Conservation (phyloP, 805 yeast genomes). For the Starmerella apis region DNA sequence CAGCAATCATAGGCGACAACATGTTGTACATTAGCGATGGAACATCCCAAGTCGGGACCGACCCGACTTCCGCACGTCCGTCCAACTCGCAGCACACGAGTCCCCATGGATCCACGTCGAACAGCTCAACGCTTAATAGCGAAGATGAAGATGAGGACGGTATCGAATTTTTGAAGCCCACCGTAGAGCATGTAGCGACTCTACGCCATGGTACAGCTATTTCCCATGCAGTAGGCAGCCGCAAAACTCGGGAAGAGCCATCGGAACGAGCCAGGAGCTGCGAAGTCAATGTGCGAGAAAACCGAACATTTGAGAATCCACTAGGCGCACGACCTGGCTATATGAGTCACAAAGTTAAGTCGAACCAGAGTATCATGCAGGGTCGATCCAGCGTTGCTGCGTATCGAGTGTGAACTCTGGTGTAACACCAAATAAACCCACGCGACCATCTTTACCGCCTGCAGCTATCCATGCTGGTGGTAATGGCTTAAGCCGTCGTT, state of each 20-base stretch:
- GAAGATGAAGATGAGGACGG: not conserved
- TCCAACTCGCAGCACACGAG: not conserved
- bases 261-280: conserved; percentile 12
- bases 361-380: not conserved
- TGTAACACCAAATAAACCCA: conserved; percentile 34
- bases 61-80: not conserved
- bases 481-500: conserved; percentile 14
- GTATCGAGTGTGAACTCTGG: conserved; percentile 1
- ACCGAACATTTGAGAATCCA: conserved; percentile 14
- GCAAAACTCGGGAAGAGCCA: conserved; percentile 8
- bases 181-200: not conserved
- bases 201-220: not conserved
- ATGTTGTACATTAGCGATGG: conserved; percentile 3
- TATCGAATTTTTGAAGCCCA: not conserved
- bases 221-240: not conserved
- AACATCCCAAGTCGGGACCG: not conserved
- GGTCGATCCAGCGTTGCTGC: conserved; percentile 17
- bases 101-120: not conserved
- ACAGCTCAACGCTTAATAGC: not conserved
- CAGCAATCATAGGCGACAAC: conserved; percentile 17
- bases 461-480: conserved; percentile 34
- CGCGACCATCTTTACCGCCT: conserved; percentile 49
- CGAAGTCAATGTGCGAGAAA: conserved; percentile 1
- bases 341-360: conserved; percentile 8
- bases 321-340: conserved; percentile 8